Conservation (phyloP, 805 yeast genomes). For the Aciculoconidium aculeatum region DNA sequence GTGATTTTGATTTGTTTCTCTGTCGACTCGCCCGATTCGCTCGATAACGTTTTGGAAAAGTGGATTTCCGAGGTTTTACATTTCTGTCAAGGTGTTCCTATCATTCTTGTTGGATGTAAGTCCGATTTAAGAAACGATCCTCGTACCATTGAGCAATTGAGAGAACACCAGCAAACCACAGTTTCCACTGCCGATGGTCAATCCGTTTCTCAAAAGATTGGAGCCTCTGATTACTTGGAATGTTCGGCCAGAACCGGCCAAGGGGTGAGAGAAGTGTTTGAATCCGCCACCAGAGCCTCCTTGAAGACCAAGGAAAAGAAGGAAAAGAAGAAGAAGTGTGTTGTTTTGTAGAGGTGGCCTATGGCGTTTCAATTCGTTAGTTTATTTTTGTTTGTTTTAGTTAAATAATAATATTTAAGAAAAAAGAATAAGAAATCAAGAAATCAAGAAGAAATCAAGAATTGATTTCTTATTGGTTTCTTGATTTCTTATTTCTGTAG, state of each 20-base stretch:
- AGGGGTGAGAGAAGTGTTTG: slow-evolving; percentile 26
- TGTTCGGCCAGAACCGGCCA: slow-evolving; percentile 31
- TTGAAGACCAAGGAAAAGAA: slow-evolving; percentile 24
- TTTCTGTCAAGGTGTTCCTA: slow-evolving; percentile 32
- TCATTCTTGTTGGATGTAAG: slow-evolving; percentile 32
- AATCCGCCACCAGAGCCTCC: slow-evolving; percentile 26
- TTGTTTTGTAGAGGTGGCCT: slow-evolving; percentile 16
- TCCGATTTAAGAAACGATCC: slow-evolving; percentile 29
- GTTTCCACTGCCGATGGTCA: slow-evolving; percentile 21
- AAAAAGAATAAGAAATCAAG: no score
- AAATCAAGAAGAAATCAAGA: no score
- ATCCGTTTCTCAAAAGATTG: slow-evolving; percentile 22
- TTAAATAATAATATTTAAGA: slow-evolving; percentile 3
- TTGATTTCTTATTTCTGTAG: no score
- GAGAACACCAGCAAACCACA: slow-evolving; percentile 19
- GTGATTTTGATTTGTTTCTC: slow-evolving; percentile 35
- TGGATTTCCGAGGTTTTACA: slow-evolving; percentile 40
- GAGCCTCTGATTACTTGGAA: slow-evolving; percentile 29
- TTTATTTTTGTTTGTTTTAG: slow-evolving; percentile 1
- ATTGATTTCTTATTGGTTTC: no score
- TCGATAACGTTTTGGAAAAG: slow-evolving; percentile 30
- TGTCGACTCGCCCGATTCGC: slow-evolving; percentile 25
- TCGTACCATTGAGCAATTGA: slow-evolving; percentile 20
- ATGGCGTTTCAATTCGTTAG: slow-evolving; percentile 1
- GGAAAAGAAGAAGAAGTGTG: slow-evolving; percentile 27